Conservation (phyloP, 2,329 filamentous ascomycete species). For the Teratosphaeria gauchensis region DNA sequence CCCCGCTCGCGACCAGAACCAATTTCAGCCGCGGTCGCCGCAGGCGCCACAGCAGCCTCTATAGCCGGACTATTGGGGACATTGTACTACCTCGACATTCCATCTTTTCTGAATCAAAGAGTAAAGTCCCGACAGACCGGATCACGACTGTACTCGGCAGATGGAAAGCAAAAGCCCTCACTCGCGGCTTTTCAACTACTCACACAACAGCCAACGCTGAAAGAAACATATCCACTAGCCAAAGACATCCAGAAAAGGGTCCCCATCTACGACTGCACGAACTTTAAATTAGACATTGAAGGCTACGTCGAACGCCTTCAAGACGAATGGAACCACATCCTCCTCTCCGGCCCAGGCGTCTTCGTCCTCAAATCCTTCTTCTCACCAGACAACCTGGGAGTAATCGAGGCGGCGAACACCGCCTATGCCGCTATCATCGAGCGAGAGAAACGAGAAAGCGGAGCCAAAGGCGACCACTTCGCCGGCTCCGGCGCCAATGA, state of each 20-base stretch:
- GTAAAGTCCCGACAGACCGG: constrained; percentile 12
- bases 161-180: constrained; percentile 7
- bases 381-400: constrained; percentile 20
- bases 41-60: neutral
- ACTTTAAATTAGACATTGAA: constrained; percentile 26
- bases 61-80: neutral
- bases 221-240: constrained; percentile 40
- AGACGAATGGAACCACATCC: constrained; percentile 51
- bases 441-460: constrained; percentile 26
- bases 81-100: constrained; percentile 14
- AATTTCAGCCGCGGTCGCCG: neutral
- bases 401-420: constrained; percentile 39
- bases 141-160: constrained; percentile 11
- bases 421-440: constrained; percentile 43
- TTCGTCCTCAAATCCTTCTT: constrained; percentile 49
- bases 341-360: constrained; percentile 49
- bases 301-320: constrained; percentile 36
- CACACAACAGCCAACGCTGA: constrained; percentile 11
- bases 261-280: constrained; percentile 45
- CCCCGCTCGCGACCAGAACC: neutral
- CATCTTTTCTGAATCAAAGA: constrained; percentile 10
- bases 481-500: constrained; percentile 46
- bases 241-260: constrained; percentile 40
- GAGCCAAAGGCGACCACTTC: constrained; percentile 50
- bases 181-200: constrained; percentile 15